A percentile compares a stretch with the other conserved stretches of the same genome.
Conservation (phyloP, 768 basidiomycete genomes). For the Boletus rubroflammeus region DNA sequence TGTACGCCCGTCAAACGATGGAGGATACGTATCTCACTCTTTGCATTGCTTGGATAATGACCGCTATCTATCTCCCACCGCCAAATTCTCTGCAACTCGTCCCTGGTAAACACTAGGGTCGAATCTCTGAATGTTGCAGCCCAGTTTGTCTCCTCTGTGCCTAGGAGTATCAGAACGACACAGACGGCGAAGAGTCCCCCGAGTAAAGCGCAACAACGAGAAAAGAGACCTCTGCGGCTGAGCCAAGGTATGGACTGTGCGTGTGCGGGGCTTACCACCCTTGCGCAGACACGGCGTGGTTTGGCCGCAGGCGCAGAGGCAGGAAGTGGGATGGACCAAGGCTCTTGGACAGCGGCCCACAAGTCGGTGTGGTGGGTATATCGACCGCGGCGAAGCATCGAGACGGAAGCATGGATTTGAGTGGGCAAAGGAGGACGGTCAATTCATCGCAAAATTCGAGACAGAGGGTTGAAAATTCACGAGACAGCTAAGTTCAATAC, state of each 20-base stretch:
- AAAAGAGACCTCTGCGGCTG: slow-evolving; percentile 52
- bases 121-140: slow-evolving; percentile 41
- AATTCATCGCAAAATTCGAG: background rate
- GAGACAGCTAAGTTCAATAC: background rate
- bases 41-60: slow-evolving; percentile 74
- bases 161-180: slow-evolving; percentile 38
- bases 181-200: slow-evolving; percentile 48
- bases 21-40: slow-evolving; percentile 51
- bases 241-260: slow-evolving; percentile 45
- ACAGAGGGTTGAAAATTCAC: too few species aligned
- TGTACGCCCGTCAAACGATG: slow-evolving; percentile 5
- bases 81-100: slow-evolving; percentile 85
- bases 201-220: slow-evolving; percentile 49
- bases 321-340: slow-evolving; percentile 54
- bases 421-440: too few species aligned
- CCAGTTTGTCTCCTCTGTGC: slow-evolving; percentile 44
- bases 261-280: slow-evolving; percentile 46
- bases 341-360: slow-evolving; percentile 38
- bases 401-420: background rate
- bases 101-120: slow-evolving; percentile 65
- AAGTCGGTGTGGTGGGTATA: slow-evolving; percentile 17
- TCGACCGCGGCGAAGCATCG: slow-evolving; percentile 9
- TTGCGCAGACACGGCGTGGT: slow-evolving; percentile 55
- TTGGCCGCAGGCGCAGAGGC: slow-evolving; percentile 51
- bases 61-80: slow-evolving; percentile 90